Evolutionary conservation across 805 yeast genomes (phyloP), one percentile per base, ranked within the genome.

Genomic region (Yarrowia hollandica): DNA sequence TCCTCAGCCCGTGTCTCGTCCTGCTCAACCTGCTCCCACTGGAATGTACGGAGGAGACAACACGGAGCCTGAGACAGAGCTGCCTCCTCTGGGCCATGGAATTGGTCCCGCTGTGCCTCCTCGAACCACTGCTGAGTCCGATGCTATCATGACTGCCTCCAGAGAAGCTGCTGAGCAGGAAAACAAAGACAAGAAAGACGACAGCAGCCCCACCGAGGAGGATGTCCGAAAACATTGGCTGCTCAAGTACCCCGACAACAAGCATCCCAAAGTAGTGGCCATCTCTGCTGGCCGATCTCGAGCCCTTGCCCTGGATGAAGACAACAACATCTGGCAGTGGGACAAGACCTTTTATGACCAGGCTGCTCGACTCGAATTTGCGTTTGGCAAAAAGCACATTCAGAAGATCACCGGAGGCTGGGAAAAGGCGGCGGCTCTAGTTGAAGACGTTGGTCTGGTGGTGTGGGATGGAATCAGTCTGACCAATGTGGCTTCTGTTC

Each of bases 271-370:
- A 48, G 74, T 85, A 50, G 66, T 77, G 2, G 75, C 81, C 7
- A 75, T 85, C 2, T 75, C 82, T 16, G 79, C 87, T 39, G 92
- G 92, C 0, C 70, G 92, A 62, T 72, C 79, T 25, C 90, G 85
- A 68, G 77, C 85, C 57, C 69, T 85, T 12, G 90, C 84, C 0
- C 68, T 85, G 44, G 87, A 83, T 62, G 71, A 75, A 11, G 46
- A 70, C 0, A 77, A 79, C 21, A 66, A 72, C 4, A 61, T 86
- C 1, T 84, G 82, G 77, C 75, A 82, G 1, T 86, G 91, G 91
- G 90, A 85, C 67, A 69, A 41, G 37, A 28, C 63, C 35, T 14
- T 61, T 59, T 66, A 54, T 16, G 25, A 26, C n/a, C 60, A 39
- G 9, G 65, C 64, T 5, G 61, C 62, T 31, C 44, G 44, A 22